These are phyloP conservation scores for Blastosporella zonata DNA, from an alignment of 1,284 basidiomycete species.

Conservation along the genomic window DNA sequence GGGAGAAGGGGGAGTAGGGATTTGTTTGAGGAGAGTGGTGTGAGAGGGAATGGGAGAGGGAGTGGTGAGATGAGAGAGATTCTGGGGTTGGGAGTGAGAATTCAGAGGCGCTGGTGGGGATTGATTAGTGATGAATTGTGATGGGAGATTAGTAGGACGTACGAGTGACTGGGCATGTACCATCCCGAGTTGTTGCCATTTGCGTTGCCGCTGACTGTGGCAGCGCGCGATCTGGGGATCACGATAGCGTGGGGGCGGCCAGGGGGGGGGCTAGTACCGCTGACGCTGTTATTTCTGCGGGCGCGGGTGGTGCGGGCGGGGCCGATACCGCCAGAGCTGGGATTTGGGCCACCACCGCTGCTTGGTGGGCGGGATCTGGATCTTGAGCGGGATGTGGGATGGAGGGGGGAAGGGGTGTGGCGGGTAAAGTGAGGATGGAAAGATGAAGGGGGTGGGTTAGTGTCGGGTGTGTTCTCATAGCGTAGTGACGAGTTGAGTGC, in stretches of 20 bases:
- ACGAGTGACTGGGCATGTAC: slow-evolving; percentile 22
- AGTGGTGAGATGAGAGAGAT: slow-evolving; percentile 27
- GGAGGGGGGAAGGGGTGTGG: slow-evolving; percentile 26
- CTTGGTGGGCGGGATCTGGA: slow-evolving; percentile 46
- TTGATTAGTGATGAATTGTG: too few species aligned
- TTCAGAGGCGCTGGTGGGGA: slow-evolving; percentile 15
- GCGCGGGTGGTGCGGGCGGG: slow-evolving; percentile 49
- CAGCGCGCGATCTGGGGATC: slow-evolving; percentile 23
- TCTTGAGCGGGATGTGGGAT: slow-evolving; percentile 33
- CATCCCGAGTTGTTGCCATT: slow-evolving; percentile 17
- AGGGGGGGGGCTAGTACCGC: slow-evolving; percentile 40
- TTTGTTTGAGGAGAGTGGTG: slow-evolving; percentile 19
- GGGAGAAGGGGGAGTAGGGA: slow-evolving; percentile 31
- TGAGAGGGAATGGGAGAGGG: slow-evolving; percentile 24
- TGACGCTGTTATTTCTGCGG: slow-evolving; percentile 49
- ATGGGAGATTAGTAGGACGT: slow-evolving; percentile 13
- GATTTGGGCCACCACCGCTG: slow-evolving; percentile 11
- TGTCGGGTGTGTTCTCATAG: slow-evolving; percentile 36
- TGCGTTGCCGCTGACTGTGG: slow-evolving; percentile 22
- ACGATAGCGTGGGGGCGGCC: slow-evolving; percentile 24
- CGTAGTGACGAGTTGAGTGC: slow-evolving; percentile 60
- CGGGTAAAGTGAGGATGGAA: slow-evolving; percentile 26
- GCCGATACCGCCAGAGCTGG: slow-evolving; percentile 31
- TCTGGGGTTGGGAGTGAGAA: slow-evolving; percentile 41
- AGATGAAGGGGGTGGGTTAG: slow-evolving; percentile 26